phyloP scores from a whole-genome alignment of 352 stramenopile species.

The Pythium utonaiense region DNA sequence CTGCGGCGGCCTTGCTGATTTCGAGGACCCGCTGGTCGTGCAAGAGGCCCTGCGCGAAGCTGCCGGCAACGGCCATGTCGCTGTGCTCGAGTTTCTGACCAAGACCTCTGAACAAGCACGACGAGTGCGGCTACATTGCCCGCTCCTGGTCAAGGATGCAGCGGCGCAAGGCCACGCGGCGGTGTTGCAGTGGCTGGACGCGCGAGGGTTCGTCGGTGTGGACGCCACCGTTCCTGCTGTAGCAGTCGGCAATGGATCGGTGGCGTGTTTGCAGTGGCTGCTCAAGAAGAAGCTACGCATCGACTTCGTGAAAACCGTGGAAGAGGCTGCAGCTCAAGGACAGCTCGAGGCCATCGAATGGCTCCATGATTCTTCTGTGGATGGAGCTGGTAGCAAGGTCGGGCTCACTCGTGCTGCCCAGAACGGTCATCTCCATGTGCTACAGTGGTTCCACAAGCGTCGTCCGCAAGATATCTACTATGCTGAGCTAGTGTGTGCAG shows the following conservation, averaged over 20 bases:
- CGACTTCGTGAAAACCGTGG: neutral
- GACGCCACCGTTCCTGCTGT: neutral
- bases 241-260: neutral
- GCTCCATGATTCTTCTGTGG: neutral
- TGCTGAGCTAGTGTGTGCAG: neutral
- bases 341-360: slow-evolving; percentile 12
- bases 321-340: neutral
- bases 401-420: neutral
- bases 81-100: slow-evolving; percentile 6
- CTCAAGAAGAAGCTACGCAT: neutral
- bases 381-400: neutral
- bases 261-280: slow-evolving; percentile 8
- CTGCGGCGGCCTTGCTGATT: slow-evolving; percentile 2
- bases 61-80: slow-evolving; percentile 1
- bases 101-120: neutral
- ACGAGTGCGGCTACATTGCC: neutral
- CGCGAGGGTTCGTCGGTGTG: neutral
- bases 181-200: slow-evolving; percentile 9
- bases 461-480: slow-evolving; percentile 6
- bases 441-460: slow-evolving; percentile 12
- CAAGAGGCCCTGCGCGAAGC: neutral
- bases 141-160: neutral
- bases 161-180: neutral
- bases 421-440: slow-evolving; percentile 13
- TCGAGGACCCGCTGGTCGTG: slow-evolving; percentile 9